Evolutionary conservation across 257 asterid species (phyloP), one percentile per base, ranked within the genome.

Genomic region (Nyctanthes arbortristis): DNA sequence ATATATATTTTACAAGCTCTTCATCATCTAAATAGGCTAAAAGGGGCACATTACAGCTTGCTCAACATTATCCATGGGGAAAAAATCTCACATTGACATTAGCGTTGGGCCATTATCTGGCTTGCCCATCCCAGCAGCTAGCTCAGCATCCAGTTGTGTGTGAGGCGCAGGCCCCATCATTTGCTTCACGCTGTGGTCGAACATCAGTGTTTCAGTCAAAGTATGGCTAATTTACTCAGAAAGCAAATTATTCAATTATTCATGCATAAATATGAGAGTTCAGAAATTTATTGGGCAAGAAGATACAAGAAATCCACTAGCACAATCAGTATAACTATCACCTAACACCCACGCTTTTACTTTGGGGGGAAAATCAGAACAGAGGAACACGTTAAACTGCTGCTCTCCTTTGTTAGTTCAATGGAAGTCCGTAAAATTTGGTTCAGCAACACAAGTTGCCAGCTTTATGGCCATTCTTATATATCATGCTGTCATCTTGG

Each of bases 31-130:
- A 9, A 13, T 28, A 24, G 31, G 29, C 56, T 52, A 29, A 22
- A 32, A 55, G n/a, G 61, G 52, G 45, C 35, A 30, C 14, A 20
- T n/a, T 36, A 40, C 59, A 49, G 3, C 47, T 20, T 54, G 12
- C 65, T 27, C 52, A 27, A 71, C 34, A 45, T 28, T 6, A 16
- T 40, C 34, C 27, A 24, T n/a, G 29, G 22, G 33, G 16, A 28
- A 56, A 55, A 2, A 63, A 55, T 7, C 77, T 80, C 71, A 81
- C 83, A 77, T 79, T 8, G 85, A 57, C 96, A 93, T 89, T 27
- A 93, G 83, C 84, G 91, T 93, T 24, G 97, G 97, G 9, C 97
- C 99, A 65, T 93, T 89, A 73, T 93, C 97, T 0, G 97, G 99
- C 90, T 71, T 81, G 43, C 97, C 99, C 97, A 93, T 93, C 37